Percentiles rank a stretch among this genome's conserved stretches.
These are phyloP conservation scores for Hibiscus tridactylites DNA, from an alignment of 345 rosid genomes.

Conservation along the genomic window DNA sequence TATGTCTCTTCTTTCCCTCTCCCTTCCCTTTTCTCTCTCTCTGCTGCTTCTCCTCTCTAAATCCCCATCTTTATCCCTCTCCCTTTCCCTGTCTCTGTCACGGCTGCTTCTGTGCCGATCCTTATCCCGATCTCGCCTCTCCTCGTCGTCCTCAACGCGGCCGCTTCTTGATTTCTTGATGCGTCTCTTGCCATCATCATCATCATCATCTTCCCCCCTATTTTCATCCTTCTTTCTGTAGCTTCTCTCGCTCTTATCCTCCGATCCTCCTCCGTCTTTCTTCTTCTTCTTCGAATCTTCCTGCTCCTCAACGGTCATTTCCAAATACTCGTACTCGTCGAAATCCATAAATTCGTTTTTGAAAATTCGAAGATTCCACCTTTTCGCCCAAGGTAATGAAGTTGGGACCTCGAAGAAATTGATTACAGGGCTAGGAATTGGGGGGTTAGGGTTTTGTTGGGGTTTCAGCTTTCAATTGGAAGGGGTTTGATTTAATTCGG, in stretches of 20 bases:
- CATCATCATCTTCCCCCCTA: constrained; percentile 38
- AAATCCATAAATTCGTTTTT: constrained; percentile 41
- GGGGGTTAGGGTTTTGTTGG: constrained; percentile 11
- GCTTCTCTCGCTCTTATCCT: constrained; percentile 58
- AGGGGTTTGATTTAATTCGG: not conserved
- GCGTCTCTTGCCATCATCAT: constrained; percentile 33
- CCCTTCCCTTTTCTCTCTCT: constrained; percentile 25
- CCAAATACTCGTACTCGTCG: constrained; percentile 93
- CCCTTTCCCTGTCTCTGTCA: constrained; percentile 27
- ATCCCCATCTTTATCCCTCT: constrained; percentile 31
- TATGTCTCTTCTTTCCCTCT: constrained; percentile 25
- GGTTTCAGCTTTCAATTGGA: not conserved
- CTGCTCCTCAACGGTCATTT: constrained; percentile 66
- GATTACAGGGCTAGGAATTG: not conserved
- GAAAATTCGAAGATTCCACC: constrained; percentile 7
- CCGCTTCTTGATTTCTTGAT: constrained; percentile 54
- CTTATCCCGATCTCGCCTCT: constrained; percentile 36
- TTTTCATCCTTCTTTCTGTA: constrained; percentile 56
- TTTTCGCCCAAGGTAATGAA: constrained; percentile 18
- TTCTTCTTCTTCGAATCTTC: constrained; percentile 36
- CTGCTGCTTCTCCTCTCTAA: constrained; percentile 30
- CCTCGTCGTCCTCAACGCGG: constrained; percentile 50
- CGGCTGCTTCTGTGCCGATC: constrained; percentile 44
- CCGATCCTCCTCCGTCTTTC: constrained; percentile 28
- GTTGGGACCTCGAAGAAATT: not conserved